phyloP scores from a whole-genome alignment of 1,139 yeast species.

The Saccharomyces uvarum region DNA sequence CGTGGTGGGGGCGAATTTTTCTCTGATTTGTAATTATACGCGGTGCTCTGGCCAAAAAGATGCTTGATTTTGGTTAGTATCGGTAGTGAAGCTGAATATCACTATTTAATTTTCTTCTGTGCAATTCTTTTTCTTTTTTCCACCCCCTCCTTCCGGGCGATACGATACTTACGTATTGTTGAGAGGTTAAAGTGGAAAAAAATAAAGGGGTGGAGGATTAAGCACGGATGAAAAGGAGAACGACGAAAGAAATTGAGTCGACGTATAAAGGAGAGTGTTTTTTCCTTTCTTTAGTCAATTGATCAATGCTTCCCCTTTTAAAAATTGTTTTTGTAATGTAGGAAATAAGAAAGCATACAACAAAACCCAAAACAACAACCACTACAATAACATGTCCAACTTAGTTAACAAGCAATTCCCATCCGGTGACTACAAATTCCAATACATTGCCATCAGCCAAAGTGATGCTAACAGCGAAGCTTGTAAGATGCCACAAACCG shows the following conservation, averaged over 20 bases:
- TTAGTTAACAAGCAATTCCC: constrained; percentile 22
- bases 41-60: neutral
- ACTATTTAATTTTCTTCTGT: neutral
- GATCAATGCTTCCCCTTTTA: too few relatives aligned
- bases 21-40: neutral
- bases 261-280: neutral
- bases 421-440: constrained; percentile 23
- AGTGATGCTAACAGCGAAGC: constrained; percentile 18
- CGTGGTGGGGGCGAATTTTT: neutral
- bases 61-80: neutral
- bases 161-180: neutral
- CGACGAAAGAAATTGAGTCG: neutral
- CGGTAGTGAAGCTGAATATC: neutral
- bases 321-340: too few relatives aligned
- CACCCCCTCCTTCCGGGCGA: neutral
- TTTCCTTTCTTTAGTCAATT: neutral
- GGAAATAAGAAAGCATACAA: neutral
- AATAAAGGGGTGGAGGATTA: neutral
- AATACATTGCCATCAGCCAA: constrained; percentile 22
- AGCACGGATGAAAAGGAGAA: neutral
- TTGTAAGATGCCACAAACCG: constrained; percentile 26
- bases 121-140: neutral
- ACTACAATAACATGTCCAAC: constrained; percentile 6
- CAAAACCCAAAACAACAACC: neutral
- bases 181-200: neutral